These are phyloP conservation scores for Tephrocybe sp. DNA, from an alignment of 768 basidiomycete genomes.

Conservation along the genomic window DNA sequence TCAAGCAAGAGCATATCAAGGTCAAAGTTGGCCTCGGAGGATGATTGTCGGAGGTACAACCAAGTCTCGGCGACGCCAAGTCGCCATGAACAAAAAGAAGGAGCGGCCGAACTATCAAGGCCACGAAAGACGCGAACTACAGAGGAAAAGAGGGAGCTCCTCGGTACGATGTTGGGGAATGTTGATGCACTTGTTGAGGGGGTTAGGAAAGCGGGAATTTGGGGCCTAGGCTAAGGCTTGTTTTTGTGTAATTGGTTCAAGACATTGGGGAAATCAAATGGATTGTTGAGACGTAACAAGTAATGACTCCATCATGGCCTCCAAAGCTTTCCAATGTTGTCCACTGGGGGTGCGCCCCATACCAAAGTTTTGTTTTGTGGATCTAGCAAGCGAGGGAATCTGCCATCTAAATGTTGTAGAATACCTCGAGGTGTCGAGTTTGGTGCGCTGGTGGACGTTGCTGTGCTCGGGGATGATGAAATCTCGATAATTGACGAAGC, in stretches of 20 bases:
- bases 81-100: slow-evolving; percentile 7
- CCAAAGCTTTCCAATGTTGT: slow-evolving; percentile 51
- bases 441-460: neutral
- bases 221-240: slow-evolving; percentile 58
- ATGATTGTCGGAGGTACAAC: slow-evolving; percentile 14
- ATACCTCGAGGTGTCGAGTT: slow-evolving; percentile 38
- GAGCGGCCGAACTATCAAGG: slow-evolving; percentile 10
- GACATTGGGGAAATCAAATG: neutral
- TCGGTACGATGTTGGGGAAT: slow-evolving; percentile 85
- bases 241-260: neutral
- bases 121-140: slow-evolving; percentile 49
- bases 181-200: slow-evolving; percentile 90
- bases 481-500: neutral
- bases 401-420: slow-evolving; percentile 41
- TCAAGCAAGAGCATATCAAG: slow-evolving; percentile 18
- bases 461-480: neutral
- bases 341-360: slow-evolving; percentile 73
- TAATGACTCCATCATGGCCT: slow-evolving; percentile 8
- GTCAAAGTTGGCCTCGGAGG: slow-evolving; percentile 19
- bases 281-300: slow-evolving; percentile 1
- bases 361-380: slow-evolving; percentile 64
- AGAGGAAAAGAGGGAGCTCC: slow-evolving; percentile 79
- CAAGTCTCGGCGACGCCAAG: slow-evolving; percentile 7
- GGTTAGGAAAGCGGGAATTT: slow-evolving; percentile 83
- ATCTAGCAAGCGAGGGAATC: slow-evolving; percentile 55